A percentile compares a stretch with the other conserved stretches of the same genome.
phyloP scores from a whole-genome alignment of 352 stramenopile genomes.

The Globisporangium nunn region DNA sequence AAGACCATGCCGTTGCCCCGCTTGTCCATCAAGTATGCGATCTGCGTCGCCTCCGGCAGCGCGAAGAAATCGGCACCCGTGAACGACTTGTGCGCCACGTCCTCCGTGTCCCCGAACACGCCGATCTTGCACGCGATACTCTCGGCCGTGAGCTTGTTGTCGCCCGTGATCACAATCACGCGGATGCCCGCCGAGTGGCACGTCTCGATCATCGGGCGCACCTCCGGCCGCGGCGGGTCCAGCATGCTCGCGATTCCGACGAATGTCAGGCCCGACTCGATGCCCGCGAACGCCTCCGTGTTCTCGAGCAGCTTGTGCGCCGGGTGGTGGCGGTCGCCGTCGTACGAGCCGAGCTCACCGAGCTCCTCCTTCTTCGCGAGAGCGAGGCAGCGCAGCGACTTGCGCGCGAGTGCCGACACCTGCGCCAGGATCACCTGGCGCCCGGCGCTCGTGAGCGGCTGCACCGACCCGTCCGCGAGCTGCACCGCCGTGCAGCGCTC shows the following conservation, averaged over 20 bases:
- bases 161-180: conserved; percentile 99
- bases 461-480: conserved; percentile 88
- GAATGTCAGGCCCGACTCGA: conserved; percentile 96
- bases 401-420: conserved; percentile 87
- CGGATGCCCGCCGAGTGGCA: conserved; percentile 95
- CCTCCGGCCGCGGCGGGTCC: conserved; percentile 96
- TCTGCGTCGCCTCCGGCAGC: conserved; percentile 88
- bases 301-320: conserved; percentile 76
- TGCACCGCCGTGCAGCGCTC: conserved; percentile 93
- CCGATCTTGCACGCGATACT: conserved; percentile 97
- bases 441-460: conserved; percentile 88
- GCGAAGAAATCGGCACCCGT: conserved; percentile 95
- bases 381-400: conserved; percentile 94
- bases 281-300: conserved; percentile 87
- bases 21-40: conserved; percentile 80
- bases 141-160: conserved; percentile 97
- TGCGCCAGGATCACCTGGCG: conserved; percentile 86
- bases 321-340: conserved; percentile 79
- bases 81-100: conserved; percentile 89
- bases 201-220: conserved; percentile 92
- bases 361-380: conserved; percentile 95
- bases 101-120: conserved; percentile 87
- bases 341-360: conserved; percentile 67
- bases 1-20: conserved; percentile 92
- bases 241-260: conserved; percentile 97